Percentiles rank a stretch among this genome's conserved stretches.
These are phyloP conservation scores for Yamadazyma blattariae DNA, from an alignment of 1,139 yeast genomes.

Conservation along the genomic window DNA sequence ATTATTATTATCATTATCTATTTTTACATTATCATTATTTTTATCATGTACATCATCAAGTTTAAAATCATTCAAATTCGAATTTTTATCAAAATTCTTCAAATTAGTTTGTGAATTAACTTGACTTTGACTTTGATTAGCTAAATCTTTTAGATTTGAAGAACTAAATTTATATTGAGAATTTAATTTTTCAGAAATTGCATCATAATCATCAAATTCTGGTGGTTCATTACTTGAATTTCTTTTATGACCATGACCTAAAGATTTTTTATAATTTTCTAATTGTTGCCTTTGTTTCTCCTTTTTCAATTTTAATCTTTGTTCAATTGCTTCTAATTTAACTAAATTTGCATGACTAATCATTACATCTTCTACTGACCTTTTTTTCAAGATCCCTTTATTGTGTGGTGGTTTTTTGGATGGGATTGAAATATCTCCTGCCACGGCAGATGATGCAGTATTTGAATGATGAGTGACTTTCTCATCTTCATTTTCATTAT, in stretches of 20 bases:
- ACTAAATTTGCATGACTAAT: slow-evolving; percentile 55
- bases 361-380: slow-evolving; percentile 76
- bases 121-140: background rate
- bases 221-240: slow-evolving; percentile 28
- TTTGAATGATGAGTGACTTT: slow-evolving; percentile 17
- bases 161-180: slow-evolving; percentile 44
- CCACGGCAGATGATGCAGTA: slow-evolving; percentile 43
- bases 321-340: slow-evolving; percentile 45
- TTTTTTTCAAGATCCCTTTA: slow-evolving; percentile 70
- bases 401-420: slow-evolving; percentile 12
- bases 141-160: slow-evolving; percentile 13
- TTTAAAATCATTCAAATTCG: too few species aligned
- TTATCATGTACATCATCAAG: too few species aligned
- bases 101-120: too few species aligned
- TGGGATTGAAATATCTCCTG: slow-evolving; percentile 43
- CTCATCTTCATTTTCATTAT: slow-evolving; percentile 15
- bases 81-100: too few species aligned
- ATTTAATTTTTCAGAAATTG: slow-evolving; percentile 57
- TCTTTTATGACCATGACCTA: slow-evolving; percentile 11
- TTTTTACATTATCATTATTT: background rate
- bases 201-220: slow-evolving; percentile 53
- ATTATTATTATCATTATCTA: background rate
- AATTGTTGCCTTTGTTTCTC: slow-evolving; percentile 20
- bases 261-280: slow-evolving; percentile 15
- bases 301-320: slow-evolving; percentile 26